phyloP scores from a whole-genome alignment of 345 rosid genomes.

The Sisymbrium altissimum region DNA sequence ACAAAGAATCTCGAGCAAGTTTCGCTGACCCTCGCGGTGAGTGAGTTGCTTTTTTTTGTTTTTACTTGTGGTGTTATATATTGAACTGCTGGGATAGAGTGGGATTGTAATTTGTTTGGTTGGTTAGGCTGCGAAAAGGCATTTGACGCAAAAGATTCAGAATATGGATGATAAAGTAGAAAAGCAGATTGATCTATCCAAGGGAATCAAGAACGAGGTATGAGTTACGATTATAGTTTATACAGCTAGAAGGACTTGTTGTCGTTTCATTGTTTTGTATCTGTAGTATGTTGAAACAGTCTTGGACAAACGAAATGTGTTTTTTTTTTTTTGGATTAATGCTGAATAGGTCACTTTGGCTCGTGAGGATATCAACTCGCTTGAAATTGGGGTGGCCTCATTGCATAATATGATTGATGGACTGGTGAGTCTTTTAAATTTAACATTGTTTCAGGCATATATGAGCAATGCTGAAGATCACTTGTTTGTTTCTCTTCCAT shows the following conservation, averaged over 20 bases:
- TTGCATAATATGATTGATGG: constrained; percentile 57
- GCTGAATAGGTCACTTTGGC: constrained; percentile 60
- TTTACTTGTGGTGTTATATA: neutral
- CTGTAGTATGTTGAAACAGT: neutral
- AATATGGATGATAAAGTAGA: constrained; percentile 85
- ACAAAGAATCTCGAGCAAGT: constrained; percentile 78
- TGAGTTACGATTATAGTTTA: constrained; percentile 29
- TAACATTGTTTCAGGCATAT: neutral
- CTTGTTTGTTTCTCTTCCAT: neutral
- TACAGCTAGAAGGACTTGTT: neutral
- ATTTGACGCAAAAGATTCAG: constrained; percentile 80
- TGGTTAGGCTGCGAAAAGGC: constrained; percentile 73
- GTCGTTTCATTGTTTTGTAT: neutral
- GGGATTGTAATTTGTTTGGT: constrained; percentile 11
- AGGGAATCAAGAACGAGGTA: constrained; percentile 56
- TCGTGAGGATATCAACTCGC: constrained; percentile 46
- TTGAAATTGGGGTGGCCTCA: constrained; percentile 52
- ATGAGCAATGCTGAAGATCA: constrained; percentile 10
- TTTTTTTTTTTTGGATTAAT: neutral
- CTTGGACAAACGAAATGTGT: neutral
- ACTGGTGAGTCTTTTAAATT: constrained; percentile 55
- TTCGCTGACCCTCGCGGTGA: constrained; percentile 70
- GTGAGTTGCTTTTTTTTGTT: no score
- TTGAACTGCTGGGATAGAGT: neutral
- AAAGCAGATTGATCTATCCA: constrained; percentile 67